Conservation (phyloP, 73 alveolate species). For the Urostyla sp. region DNA sequence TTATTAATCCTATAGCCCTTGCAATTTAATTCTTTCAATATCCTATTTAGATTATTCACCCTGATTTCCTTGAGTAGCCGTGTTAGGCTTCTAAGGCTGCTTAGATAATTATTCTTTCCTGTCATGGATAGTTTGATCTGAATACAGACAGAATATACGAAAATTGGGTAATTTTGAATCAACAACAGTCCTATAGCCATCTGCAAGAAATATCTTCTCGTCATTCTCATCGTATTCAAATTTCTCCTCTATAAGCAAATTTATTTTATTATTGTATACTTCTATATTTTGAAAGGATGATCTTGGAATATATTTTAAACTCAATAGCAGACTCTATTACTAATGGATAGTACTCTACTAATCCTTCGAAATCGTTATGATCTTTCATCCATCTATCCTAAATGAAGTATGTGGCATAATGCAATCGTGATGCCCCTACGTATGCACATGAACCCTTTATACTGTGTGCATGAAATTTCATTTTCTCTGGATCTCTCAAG, state of each 20-base stretch:
- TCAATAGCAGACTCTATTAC: slow-evolving; percentile 38
- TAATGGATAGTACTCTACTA: slow-evolving; percentile 39
- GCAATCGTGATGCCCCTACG: slow-evolving; percentile 46
- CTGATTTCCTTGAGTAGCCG: background rate
- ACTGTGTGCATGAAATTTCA: slow-evolving; percentile 15
- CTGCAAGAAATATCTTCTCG: background rate
- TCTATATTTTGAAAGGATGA: background rate
- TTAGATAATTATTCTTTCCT: background rate
- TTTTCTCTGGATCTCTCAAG: slow-evolving; percentile 28
- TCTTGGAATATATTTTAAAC: background rate
- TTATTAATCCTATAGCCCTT: no score
- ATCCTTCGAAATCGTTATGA: background rate
- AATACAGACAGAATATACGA: background rate
- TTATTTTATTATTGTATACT: background rate
- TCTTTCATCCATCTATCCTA: background rate
- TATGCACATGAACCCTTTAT: slow-evolving; percentile 42
- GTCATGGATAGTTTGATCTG: background rate
- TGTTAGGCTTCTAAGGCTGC: background rate
- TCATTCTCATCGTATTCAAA: background rate
- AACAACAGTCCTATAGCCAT: background rate
- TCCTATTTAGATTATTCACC: background rate
- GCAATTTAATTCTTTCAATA: no score
- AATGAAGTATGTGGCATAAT: slow-evolving; percentile 34
- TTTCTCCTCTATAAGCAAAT: background rate
- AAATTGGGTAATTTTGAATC: background rate